Evolutionary conservation across 2,329 filamentous ascomycete genomes (phyloP), one percentile per base, ranked within the genome.

Genomic region (Capronia epimyces): DNA sequence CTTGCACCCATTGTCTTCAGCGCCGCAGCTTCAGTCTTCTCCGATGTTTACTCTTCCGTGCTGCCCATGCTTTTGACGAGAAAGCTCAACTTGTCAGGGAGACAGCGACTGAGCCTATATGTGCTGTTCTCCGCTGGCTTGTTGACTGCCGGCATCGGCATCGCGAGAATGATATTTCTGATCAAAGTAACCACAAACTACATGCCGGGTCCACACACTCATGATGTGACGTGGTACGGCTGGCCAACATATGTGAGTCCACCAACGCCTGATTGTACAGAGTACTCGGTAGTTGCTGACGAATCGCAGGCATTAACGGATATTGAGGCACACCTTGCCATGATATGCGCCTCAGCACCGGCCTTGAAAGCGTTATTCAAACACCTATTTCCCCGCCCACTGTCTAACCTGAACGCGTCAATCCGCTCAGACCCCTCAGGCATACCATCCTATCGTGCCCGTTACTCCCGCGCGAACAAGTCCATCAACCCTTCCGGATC

Each of bases 311-410:
- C 50, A 12, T 42, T 55, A 22, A 56, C 53, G 2, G 50, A 51
- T 27, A 44, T 58, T 16, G 52, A 58, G 49, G 44, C 48, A 12
- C 50, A 58, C 32, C 47, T 58, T 16, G 56, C 56, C 18, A 56
- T 58, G 15, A 53, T 58, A 16, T 51, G 46, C 16, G 56, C 56
- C 29, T 56, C 52, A 12, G 25, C 46, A n/a, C 53, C 56, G 5
- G 53, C 56, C 8, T 18, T 58, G 6, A 55, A 53, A 34, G 40
- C 34, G 1, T 42, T 58, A 12, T 39, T 56, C 39, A 34, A 49
- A 36, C 37, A 40, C 12, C 43, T 18, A 9, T 31, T 31, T 25
- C 20, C 15, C n/a, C 22, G 10, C 16, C 20, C 24, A 29, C 20
- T 20, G 12, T 6, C 16, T 21, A 16, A 25, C 20, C 40, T 8